Conservation (phyloP, 176 grass and related monocot species). For the Elymus sibiricus region DNA sequence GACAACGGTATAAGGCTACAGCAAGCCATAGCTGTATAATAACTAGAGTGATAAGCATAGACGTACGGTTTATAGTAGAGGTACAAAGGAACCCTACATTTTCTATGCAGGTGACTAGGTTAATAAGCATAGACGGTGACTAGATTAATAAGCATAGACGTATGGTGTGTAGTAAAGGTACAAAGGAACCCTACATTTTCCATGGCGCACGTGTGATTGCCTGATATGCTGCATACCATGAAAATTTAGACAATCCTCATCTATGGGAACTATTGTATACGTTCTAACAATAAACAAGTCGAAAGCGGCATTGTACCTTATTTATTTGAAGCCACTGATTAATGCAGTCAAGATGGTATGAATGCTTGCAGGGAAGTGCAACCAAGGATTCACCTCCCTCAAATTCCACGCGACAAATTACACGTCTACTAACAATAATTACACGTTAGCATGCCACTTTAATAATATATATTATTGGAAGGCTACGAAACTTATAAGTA, state of each 20-base stretch:
- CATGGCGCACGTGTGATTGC: background rate
- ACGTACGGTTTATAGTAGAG: background rate
- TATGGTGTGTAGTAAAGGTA: background rate
- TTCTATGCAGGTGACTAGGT: background rate
- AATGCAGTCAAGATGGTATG: constrained; percentile 81
- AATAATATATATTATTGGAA: constrained; percentile 11
- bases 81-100: background rate
- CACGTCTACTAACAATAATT: constrained; percentile 57
- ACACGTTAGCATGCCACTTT: background rate
- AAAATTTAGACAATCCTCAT: background rate
- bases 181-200: background rate
- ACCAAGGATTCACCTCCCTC: constrained; percentile 87
- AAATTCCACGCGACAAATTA: constrained; percentile 88
- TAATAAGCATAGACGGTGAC: background rate
- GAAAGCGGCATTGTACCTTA: constrained; percentile 55
- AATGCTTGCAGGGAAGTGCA: constrained; percentile 84
- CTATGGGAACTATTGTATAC: background rate
- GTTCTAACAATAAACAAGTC: background rate
- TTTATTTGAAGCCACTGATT: constrained; percentile 99
- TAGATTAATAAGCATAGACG: background rate
- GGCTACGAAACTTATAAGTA: constrained; percentile 21
- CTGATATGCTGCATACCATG: background rate
- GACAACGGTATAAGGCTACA: background rate
- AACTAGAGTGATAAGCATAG: background rate
- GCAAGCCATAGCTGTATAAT: background rate